Evolutionary conservation across 2,329 filamentous ascomycete species (phyloP), one percentile per base, ranked within the genome.

Genomic region (Xylariomycetidae sp.): DNA sequence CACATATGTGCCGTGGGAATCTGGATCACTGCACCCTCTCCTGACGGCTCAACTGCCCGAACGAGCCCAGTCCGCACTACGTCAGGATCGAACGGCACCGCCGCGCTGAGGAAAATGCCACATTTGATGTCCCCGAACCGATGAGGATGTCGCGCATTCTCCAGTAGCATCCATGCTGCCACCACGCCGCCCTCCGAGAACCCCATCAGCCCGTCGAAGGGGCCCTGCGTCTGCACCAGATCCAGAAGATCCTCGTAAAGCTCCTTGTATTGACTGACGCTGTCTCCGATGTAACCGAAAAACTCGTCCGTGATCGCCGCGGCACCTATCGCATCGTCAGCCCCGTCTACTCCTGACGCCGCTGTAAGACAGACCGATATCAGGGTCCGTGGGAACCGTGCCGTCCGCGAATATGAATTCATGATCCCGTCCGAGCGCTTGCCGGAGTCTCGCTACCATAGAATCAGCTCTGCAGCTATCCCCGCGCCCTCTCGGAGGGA

Each of bases 171-270:
- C 42, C 47, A 54, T n/a, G 53, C 53, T 16, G 50, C 53, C 12
- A 58, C 43, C 2, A 46, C 50, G 23, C 49, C 52, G 14, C 53
- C 53, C 27, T 57, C 52, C 7, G 52, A 54, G 38, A 54, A 56
- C 2, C 53, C 53, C 48, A 56, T 55, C 12, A 55, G 26, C 13
- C 44, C 54, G 25, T 55, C 48, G 24, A 55, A 55, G 6, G 52
- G 52, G 6, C 50, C 52, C 22, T 49, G 37, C 22, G 25, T 40
- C 27, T 47, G 32, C 16, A 51, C 43, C 12, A 51, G 23, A 29
- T 47, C 45, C 15, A 51, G 36, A 29, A 53, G 41, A 31, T 36
- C 48, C 19, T 48, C 37, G 29, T 49, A 44, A 15, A 51, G 39
- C 20, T 50, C 41, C 29, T 40, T 32, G 29, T 46, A 44, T 22